Conservation (phyloP, 164 flowering plant species). For the Annona cherimola region DNA sequence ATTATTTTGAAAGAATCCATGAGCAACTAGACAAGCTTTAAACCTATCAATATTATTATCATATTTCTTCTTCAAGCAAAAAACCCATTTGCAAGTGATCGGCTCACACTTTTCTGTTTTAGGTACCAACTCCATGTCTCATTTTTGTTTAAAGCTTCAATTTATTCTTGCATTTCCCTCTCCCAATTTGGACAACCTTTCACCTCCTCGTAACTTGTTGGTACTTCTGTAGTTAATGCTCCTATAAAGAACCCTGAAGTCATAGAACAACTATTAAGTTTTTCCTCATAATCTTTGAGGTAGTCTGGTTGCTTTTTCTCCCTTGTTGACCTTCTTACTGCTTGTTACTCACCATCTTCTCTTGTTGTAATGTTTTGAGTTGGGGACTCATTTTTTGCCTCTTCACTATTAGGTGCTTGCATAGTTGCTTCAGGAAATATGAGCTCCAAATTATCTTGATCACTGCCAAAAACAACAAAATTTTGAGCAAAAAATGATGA, state of each 20-base stretch:
- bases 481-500: background rate
- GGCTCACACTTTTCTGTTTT: background rate
- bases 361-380: background rate
- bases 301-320: background rate
- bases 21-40: background rate
- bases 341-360: background rate
- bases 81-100: slow-evolving; percentile 11
- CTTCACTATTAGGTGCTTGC: background rate
- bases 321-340: slow-evolving; percentile 4
- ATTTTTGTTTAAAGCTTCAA: slow-evolving; percentile 4
- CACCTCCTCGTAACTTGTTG: slow-evolving; percentile 6
- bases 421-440: background rate
- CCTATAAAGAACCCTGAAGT: slow-evolving; percentile 2
- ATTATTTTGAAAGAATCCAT: slow-evolving; percentile 1
- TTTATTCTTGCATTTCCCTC: slow-evolving; percentile 1
- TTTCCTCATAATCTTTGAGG: background rate
- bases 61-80: background rate
- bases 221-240: background rate
- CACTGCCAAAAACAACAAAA: background rate
- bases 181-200: slow-evolving; percentile 6
- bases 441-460: background rate
- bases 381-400: no score
- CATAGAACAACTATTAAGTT: slow-evolving; percentile 1
- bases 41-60: slow-evolving; percentile 1
- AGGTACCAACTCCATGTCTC: slow-evolving; percentile 7